Percentiles rank a stretch among this genome's conserved stretches.
Conservation (phyloP, 441 rosid genomes). For the Jatropha multifida region DNA sequence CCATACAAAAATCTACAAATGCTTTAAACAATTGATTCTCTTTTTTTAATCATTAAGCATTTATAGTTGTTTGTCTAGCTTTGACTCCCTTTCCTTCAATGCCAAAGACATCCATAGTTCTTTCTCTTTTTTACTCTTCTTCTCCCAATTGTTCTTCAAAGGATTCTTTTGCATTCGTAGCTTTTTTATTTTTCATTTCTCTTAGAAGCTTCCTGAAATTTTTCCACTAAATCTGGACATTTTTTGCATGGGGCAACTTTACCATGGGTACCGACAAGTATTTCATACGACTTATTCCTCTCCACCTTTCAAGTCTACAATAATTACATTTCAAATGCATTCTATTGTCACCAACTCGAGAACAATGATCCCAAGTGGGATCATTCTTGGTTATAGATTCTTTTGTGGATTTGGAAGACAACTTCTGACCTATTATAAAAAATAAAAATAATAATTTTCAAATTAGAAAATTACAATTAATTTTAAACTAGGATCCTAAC, state of each 20-base stretch:
- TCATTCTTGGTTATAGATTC: background rate
- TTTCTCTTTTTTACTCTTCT: background rate
- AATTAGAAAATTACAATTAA: no score
- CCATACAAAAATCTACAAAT: conserved; percentile 8
- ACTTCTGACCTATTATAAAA: background rate
- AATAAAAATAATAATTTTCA: no score
- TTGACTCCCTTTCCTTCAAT: background rate
- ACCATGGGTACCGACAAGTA: background rate
- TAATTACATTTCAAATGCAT: background rate
- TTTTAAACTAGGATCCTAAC: no score
- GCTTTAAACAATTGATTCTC: background rate
- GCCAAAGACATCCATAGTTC: background rate
- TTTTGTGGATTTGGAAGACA: background rate
- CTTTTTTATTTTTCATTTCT: background rate
- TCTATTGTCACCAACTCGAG: background rate
- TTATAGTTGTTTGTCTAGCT: background rate
- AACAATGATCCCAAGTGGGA: background rate
- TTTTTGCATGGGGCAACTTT: background rate
- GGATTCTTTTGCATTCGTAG: background rate
- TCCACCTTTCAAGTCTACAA: background rate
- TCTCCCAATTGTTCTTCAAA: background rate
- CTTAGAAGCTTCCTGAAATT: background rate
- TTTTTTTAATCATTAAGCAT: background rate
- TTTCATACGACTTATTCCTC: background rate
- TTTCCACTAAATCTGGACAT: background rate